Evolutionary conservation across 2,329 filamentous ascomycete species (phyloP).

Genomic region (Dactylellina parvicollis): DNA sequence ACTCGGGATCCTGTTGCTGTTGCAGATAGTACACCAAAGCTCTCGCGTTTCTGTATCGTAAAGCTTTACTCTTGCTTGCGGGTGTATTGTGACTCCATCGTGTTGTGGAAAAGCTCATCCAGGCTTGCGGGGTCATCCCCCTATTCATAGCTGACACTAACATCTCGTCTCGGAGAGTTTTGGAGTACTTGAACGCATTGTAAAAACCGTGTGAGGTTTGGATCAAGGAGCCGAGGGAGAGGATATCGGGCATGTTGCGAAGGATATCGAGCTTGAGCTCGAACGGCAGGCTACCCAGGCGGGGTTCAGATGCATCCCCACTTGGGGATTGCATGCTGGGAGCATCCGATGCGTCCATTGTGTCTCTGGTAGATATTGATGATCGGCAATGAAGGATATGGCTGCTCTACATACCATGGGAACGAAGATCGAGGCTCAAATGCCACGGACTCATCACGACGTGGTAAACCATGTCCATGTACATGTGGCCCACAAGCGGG

Average conservation of each 20-base stretch:
- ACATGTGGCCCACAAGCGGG: too few relatives aligned
- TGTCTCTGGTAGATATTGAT: neutral
- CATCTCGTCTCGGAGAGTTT: neutral
- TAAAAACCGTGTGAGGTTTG: slow-evolving; percentile 1
- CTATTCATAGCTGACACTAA: neutral
- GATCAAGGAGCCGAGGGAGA: neutral
- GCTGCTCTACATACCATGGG: too few relatives aligned
- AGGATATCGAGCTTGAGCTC: slow-evolving; percentile 7
- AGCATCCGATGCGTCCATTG: neutral
- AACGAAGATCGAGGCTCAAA: too few relatives aligned
- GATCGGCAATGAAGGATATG: neutral
- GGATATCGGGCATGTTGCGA: neutral
- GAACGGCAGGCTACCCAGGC: neutral
- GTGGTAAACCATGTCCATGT: too few relatives aligned
- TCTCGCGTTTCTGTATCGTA: neutral
- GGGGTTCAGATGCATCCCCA: neutral
- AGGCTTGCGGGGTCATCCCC: neutral
- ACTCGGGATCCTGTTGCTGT: neutral
- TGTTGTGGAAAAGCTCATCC: neutral
- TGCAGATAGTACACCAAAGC: neutral
- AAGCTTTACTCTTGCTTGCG: neutral
- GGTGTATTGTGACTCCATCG: neutral
- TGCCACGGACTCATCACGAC: too few relatives aligned
- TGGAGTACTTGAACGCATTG: neutral
- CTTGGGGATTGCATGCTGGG: neutral